Percentiles rank a stretch among this genome's conserved stretches.
Evolutionary conservation across 306 rosid species (phyloP).

Genomic region (Coriaria nepalensis): DNA sequence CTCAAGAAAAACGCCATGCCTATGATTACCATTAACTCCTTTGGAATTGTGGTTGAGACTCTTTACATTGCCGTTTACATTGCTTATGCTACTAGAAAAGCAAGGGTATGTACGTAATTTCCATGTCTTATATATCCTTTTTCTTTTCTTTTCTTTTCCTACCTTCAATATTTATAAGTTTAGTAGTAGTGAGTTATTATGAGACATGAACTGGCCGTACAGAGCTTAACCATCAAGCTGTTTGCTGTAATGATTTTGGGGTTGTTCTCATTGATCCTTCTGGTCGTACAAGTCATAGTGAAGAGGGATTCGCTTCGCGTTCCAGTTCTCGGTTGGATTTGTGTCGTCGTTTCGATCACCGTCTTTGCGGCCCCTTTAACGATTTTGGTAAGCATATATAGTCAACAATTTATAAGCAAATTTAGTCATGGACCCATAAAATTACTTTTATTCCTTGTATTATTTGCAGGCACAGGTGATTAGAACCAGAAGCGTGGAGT

Average conservation of each 20-base stretch:
- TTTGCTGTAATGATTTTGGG: conserved; percentile 48
- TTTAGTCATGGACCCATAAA: too few relatives aligned
- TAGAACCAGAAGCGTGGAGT: conserved; percentile 64
- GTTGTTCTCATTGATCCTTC: conserved; percentile 32
- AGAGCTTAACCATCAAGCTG: conserved; percentile 45
- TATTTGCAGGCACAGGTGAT: conserved; percentile 55
- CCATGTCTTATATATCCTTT: not conserved
- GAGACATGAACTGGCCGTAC: not conserved
- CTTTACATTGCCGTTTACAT: conserved; percentile 49
- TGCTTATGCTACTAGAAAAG: conserved; percentile 32
- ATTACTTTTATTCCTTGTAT: too few relatives aligned
- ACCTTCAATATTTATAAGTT: not conserved
- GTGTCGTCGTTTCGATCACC: conserved; percentile 43
- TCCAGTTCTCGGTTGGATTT: conserved; percentile 64
- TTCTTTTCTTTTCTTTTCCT: not conserved
- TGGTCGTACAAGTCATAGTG: conserved; percentile 27
- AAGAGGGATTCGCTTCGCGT: conserved; percentile 22
- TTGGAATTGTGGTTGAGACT: conserved; percentile 49
- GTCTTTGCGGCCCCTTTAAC: conserved; percentile 81
- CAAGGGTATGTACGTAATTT: conserved; percentile 31
- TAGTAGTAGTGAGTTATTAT: not conserved
- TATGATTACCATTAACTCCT: conserved; percentile 73
- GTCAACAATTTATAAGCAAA: too few relatives aligned
- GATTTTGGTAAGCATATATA: conserved; percentile 47
- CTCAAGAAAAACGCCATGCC: conserved; percentile 42